Conservation (phyloP, 192 early-diverging fungal genomes). For the Powellomyces hirtus region DNA sequence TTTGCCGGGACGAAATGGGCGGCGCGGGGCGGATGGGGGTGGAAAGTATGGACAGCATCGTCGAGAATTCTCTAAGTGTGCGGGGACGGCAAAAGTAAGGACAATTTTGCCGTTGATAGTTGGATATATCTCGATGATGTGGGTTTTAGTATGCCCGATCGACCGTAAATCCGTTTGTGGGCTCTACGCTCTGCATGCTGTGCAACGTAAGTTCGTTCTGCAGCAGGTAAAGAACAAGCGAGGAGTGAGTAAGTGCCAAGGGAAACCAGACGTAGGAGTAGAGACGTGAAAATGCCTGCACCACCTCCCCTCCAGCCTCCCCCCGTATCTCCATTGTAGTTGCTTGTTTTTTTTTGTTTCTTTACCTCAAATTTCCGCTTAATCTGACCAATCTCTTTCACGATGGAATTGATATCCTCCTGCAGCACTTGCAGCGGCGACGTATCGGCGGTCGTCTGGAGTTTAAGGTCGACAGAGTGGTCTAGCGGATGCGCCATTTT, state of each 20-base stretch:
- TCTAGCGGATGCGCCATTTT: constrained; percentile 95
- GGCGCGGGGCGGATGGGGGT: too few relatives aligned
- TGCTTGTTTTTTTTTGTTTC: not conserved
- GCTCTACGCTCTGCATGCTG: constrained; percentile 24
- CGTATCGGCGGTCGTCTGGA: constrained; percentile 87
- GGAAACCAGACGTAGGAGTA: not conserved
- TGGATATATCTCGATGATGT: too few relatives aligned
- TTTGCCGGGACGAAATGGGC: too few relatives aligned
- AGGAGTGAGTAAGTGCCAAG: too few relatives aligned
- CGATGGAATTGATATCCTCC: constrained; percentile 74
- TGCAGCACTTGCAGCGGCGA: constrained; percentile 79
- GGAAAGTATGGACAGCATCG: too few relatives aligned
- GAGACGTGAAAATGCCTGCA: too few relatives aligned
- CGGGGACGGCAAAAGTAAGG: too few relatives aligned
- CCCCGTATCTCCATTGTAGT: too few relatives aligned
- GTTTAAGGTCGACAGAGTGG: constrained; percentile 84
- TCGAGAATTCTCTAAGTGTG: too few relatives aligned
- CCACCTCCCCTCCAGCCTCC: too few relatives aligned
- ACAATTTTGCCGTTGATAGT: too few relatives aligned
- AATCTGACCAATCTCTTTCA: constrained; percentile 72
- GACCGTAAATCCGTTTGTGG: not conserved
- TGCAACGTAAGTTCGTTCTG: constrained; percentile 50
- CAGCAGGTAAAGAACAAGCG: not conserved
- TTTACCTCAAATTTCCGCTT: constrained; percentile 79
- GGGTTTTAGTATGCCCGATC: constrained; percentile 10